Evolutionary conservation across 352 stramenopile species (phyloP).

Genomic region (Pythium phragmitis): DNA sequence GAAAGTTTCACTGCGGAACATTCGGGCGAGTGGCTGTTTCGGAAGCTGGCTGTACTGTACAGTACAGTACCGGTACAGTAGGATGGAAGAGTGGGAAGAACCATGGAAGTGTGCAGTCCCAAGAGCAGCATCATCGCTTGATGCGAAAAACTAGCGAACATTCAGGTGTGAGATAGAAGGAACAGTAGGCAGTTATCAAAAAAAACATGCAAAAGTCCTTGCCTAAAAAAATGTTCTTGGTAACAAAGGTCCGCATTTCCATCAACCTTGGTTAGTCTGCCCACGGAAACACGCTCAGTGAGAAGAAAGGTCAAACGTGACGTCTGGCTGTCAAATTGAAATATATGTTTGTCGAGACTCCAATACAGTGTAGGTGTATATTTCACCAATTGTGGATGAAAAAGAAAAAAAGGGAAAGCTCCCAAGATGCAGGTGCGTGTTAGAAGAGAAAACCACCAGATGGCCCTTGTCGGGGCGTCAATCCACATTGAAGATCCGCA

Average conservation of each 20-base stretch:
- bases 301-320: too few relatives aligned
- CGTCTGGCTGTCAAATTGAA: too few relatives aligned
- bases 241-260: too few relatives aligned
- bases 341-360: too few relatives aligned
- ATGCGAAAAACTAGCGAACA: constrained; percentile 8
- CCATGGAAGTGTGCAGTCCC: constrained; percentile 3
- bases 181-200: not conserved
- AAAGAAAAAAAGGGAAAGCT: not conserved
- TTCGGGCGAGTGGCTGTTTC: too few relatives aligned
- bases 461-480: constrained; percentile 18
- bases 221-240: too few relatives aligned
- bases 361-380: too few relatives aligned
- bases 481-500: constrained; percentile 28
- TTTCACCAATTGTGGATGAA: not conserved
- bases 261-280: too few relatives aligned
- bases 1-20: too few relatives aligned
- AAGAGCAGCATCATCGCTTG: constrained; percentile 1
- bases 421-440: constrained; percentile 14
- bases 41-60: too few relatives aligned
- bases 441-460: constrained; percentile 17
- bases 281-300: too few relatives aligned
- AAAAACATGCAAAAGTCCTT: not conserved
- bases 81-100: not conserved
- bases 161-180: constrained; percentile 2
- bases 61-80: too few relatives aligned